phyloP scores from a whole-genome alignment of 176 grass and related monocot genomes.

The Lolium multiflorum region DNA sequence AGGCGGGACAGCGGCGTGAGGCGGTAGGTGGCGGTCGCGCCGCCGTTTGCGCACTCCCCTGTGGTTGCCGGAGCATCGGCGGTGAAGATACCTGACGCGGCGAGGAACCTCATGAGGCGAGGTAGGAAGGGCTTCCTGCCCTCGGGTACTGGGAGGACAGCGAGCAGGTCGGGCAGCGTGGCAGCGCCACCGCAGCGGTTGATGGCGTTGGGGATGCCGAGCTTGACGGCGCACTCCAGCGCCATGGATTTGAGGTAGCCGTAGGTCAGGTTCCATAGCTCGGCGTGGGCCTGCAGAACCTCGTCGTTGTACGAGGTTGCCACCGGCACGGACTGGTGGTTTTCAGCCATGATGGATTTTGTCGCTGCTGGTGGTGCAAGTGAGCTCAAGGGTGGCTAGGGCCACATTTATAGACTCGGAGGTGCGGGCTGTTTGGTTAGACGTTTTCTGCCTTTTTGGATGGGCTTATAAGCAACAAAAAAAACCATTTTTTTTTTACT shows the following conservation, averaged over 20 bases:
- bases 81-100: background rate
- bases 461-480: too few species aligned
- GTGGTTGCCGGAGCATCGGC: background rate
- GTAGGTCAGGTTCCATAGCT: constrained; percentile 21
- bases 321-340: background rate
- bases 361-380: background rate
- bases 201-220: background rate
- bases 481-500: too few species aligned
- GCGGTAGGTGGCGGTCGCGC: background rate
- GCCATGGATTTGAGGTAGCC: constrained; percentile 6
- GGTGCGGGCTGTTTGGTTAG: too few species aligned
- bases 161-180: background rate
- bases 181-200: background rate
- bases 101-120: constrained; percentile 55
- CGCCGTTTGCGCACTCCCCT: background rate
- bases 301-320: background rate
- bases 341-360: background rate
- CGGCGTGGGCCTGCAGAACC: constrained; percentile 26
- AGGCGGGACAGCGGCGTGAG: constrained; percentile 47
- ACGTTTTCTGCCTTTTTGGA: too few species aligned
- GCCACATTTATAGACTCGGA: too few species aligned
- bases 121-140: constrained; percentile 5
- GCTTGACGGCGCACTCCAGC: background rate
- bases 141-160: background rate
- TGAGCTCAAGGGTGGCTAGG: background rate